These are phyloP conservation scores for Galerina marginata DNA, from an alignment of 768 basidiomycete genomes.

Conservation along the genomic window DNA sequence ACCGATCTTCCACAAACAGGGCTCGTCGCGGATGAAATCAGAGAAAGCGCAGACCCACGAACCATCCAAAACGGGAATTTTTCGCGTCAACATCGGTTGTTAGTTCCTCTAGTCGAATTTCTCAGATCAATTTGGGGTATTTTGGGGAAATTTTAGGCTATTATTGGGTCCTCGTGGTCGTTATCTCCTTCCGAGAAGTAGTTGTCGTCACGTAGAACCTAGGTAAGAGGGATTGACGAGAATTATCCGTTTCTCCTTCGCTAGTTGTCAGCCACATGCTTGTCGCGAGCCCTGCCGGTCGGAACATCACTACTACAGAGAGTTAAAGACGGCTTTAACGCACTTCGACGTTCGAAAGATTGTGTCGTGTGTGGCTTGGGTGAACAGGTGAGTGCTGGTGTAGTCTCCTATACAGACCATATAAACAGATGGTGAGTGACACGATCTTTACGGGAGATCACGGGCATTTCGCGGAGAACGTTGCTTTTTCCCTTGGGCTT, in stretches of 20 bases:
- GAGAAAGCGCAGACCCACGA: not conserved
- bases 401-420: no score
- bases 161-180: not conserved
- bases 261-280: not conserved
- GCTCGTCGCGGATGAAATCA: not conserved
- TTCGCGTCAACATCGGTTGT: slow-evolving; percentile 38
- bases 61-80: slow-evolving; percentile 25
- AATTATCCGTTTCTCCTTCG: not conserved
- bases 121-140: slow-evolving; percentile 1
- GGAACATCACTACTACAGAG: no score
- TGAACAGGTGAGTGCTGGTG: no score
- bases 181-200: slow-evolving; percentile 10
- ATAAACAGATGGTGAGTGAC: no score
- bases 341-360: no score
- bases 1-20: not conserved
- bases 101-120: no score
- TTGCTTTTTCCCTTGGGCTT: no score
- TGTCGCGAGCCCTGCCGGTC: not conserved
- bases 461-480: no score
- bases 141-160: slow-evolving; percentile 2
- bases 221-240: slow-evolving; percentile 1
- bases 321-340: no score
- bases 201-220: not conserved
- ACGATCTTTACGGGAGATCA: no score
- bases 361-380: no score